A percentile compares a stretch with the other conserved stretches of the same genome.
phyloP scores from a whole-genome alignment of 768 basidiomycete species.

The Phanerochaete carnosa region DNA sequence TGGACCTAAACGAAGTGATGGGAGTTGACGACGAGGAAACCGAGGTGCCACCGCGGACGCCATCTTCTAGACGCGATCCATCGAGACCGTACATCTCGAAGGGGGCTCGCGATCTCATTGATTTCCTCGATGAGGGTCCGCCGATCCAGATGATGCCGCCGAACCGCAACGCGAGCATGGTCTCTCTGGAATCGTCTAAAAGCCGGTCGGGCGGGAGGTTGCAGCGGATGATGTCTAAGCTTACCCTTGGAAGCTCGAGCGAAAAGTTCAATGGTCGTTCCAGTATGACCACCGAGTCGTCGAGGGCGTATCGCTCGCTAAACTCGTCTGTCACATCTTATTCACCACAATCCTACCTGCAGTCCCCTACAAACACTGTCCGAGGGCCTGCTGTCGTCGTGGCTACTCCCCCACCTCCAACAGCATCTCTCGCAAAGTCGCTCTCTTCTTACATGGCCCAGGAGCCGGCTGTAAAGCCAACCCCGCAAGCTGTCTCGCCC shows the following conservation, averaged over 20 bases:
- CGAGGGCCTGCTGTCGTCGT: constrained; percentile 31
- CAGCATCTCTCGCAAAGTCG: constrained; percentile 10
- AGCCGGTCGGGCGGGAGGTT: constrained; percentile 48
- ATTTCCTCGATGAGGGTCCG: constrained; percentile 58
- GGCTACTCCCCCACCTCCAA: constrained; percentile 25
- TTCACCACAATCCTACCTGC: constrained; percentile 21
- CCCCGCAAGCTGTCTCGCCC: not conserved
- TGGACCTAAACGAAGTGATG: constrained; percentile 77
- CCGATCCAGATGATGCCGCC: constrained; percentile 35
- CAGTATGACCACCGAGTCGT: constrained; percentile 21
- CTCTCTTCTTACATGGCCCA: constrained; percentile 11
- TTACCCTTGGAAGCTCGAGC: constrained; percentile 43
- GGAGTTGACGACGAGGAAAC: constrained; percentile 57
- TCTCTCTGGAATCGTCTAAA: constrained; percentile 37
- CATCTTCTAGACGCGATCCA: not conserved
- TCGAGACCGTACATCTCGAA: constrained; percentile 35
- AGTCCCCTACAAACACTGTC: constrained; percentile 13
- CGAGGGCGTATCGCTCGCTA: constrained; percentile 21
- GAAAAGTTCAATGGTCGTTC: constrained; percentile 30
- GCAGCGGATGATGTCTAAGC: constrained; percentile 80
- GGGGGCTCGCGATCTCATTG: constrained; percentile 47
- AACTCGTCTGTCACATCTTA: constrained; percentile 14
- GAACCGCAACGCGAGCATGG: constrained; percentile 37
- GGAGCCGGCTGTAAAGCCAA: not conserved
- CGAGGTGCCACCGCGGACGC: not conserved